Evolutionary conservation across 2,329 filamentous ascomycete species (phyloP).

Genomic region (Pleoardoris graminearum): DNA sequence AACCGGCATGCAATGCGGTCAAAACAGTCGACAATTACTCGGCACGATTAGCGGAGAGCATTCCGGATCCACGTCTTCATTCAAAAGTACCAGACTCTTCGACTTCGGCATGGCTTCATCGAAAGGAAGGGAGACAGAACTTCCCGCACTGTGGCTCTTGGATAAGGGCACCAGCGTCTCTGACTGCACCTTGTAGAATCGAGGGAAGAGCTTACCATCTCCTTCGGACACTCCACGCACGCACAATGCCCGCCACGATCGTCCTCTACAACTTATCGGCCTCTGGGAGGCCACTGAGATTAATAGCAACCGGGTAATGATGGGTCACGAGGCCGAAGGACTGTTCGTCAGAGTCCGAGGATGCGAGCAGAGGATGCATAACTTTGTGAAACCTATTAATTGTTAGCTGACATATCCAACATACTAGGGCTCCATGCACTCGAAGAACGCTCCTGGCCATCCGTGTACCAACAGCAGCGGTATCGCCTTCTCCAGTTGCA

Average conservation of each 20-base stretch:
- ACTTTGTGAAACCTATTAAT: constrained; percentile 34
- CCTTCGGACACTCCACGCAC: constrained; percentile 30
- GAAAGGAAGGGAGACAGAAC: background rate
- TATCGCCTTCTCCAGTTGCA: constrained; percentile 42
- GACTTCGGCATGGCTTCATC: no score
- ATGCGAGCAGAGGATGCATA: constrained; percentile 43
- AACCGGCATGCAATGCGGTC: no score
- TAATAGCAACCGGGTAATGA: constrained; percentile 52
- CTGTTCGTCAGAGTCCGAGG: constrained; percentile 21
- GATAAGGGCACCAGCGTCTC: no score
- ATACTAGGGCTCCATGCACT: constrained; percentile 25
- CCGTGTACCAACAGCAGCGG: constrained; percentile 51
- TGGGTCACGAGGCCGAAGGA: constrained; percentile 62
- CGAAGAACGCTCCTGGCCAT: constrained; percentile 53
- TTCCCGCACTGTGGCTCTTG: no score
- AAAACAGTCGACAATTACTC: no score
- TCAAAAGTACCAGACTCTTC: background rate
- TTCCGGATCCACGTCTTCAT: background rate
- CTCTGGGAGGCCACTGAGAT: constrained; percentile 22
- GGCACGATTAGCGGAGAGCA: background rate
- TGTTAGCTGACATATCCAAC: background rate
- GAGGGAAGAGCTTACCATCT: constrained; percentile 26
- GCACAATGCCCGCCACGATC: constrained; percentile 31
- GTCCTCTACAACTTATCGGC: constrained; percentile 27
- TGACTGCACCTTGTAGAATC: background rate